Percentiles rank a stretch among this genome's conserved stretches.
Conservation (phyloP, 257 asterid species). For the Jaltomata sinuosa region DNA sequence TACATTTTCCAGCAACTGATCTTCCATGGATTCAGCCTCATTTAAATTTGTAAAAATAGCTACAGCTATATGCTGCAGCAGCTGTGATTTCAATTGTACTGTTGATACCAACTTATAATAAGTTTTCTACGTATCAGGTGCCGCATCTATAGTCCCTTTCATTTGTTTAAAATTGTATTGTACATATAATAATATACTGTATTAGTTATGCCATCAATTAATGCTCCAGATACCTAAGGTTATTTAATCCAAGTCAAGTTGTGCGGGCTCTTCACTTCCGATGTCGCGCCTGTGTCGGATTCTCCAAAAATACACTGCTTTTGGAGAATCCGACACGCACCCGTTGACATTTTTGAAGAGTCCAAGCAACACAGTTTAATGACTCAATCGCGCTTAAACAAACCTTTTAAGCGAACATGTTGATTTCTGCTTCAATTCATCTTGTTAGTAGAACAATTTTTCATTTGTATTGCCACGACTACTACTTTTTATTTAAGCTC, state of each 20-base stretch:
- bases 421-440: background rate
- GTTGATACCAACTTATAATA: background rate
- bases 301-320: no score
- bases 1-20: constrained; percentile 3
- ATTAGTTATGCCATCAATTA: background rate
- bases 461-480: no score
- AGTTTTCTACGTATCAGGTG: background rate
- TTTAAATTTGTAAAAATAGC: background rate
- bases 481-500: no score
- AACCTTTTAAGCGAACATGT: no score
- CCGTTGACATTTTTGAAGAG: no score
- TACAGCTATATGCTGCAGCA: background rate
- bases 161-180: background rate
- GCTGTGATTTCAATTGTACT: background rate
- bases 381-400: no score
- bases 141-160: background rate
- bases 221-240: background rate
- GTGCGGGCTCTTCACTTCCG: no score
- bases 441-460: no score
- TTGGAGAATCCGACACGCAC: no score
- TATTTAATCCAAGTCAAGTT: background rate
- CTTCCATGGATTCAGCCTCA: background rate
- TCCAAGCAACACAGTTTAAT: no score
- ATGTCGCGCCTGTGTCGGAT: no score
- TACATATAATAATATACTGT: background rate